Evolutionary conservation across 2,329 filamentous ascomycete genomes (phyloP).

Genomic region (Cyanodermella asteris): DNA sequence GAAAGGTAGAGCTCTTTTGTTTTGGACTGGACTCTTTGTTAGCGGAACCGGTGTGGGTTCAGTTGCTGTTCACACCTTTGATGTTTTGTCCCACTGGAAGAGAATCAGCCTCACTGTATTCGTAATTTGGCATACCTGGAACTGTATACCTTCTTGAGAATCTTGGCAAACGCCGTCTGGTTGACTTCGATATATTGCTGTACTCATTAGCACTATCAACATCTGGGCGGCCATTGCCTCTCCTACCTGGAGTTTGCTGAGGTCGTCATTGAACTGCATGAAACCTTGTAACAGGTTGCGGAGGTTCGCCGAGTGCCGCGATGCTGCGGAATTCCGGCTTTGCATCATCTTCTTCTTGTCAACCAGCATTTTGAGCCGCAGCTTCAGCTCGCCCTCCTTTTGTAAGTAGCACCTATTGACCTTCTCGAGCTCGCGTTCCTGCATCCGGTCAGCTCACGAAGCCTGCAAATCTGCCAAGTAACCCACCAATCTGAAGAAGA

Average conservation of each 20-base stretch:
- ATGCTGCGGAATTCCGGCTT: slow-evolving; percentile 51
- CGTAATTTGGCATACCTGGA: slow-evolving; percentile 6
- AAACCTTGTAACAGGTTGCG: slow-evolving; percentile 91
- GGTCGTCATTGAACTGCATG: slow-evolving; percentile 85
- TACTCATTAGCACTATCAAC: neutral
- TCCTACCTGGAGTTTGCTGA: slow-evolving; percentile 68
- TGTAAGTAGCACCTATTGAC: slow-evolving; percentile 96
- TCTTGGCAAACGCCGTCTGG: slow-evolving; percentile 93
- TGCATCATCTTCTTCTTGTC: slow-evolving; percentile 91
- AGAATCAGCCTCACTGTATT: slow-evolving; percentile 10
- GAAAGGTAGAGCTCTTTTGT: slow-evolving; percentile 96
- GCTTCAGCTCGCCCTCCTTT: slow-evolving; percentile 95
- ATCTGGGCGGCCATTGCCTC: neutral
- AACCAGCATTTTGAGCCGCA: slow-evolving; percentile 73
- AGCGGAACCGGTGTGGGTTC: slow-evolving; percentile 12
- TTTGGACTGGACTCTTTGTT: slow-evolving; percentile 39
- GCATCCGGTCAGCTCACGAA: neutral
- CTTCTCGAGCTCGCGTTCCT: slow-evolving; percentile 96
- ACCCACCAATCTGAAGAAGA: slow-evolving; percentile 87
- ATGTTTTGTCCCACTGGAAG: slow-evolving; percentile 88
- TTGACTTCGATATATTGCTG: slow-evolving; percentile 97
- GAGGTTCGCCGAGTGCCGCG: slow-evolving; percentile 78
- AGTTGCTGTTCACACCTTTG: slow-evolving; percentile 64
- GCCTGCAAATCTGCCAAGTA: slow-evolving; percentile 2
- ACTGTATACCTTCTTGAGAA: slow-evolving; percentile 62